Evolutionary conservation across 768 basidiomycete species (phyloP).

Genomic region (Exidia glandulosa): DNA sequence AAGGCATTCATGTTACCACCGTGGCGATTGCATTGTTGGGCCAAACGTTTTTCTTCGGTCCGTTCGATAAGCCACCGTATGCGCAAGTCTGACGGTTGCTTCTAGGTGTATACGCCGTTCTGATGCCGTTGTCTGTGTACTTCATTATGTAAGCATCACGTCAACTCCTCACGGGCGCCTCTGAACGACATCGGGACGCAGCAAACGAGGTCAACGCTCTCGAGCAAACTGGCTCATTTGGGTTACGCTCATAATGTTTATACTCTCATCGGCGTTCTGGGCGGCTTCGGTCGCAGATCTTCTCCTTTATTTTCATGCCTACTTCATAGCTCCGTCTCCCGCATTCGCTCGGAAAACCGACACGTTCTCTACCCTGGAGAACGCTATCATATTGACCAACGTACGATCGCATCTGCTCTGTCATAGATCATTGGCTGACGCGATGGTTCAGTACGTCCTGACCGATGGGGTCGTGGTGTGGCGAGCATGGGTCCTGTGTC

Average conservation of each 20-base stretch:
- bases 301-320: not conserved
- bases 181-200: not conserved
- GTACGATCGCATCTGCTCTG: not conserved
- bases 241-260: not conserved
- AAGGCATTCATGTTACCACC: too few relatives aligned
- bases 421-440: not conserved
- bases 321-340: not conserved
- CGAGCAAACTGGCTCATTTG: not conserved
- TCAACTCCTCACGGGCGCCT: not conserved
- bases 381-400: not conserved
- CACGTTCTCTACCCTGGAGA: not conserved
- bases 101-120: not conserved
- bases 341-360: not conserved
- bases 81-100: not conserved
- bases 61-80: not conserved
- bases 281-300: not conserved
- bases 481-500: not conserved
- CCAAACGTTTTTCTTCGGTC: not conserved
- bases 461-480: not conserved
- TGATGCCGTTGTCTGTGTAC: not conserved
- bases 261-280: not conserved
- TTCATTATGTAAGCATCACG: not conserved
- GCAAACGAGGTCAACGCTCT: not conserved
- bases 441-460: not conserved
- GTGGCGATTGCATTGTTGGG: not conserved